These are phyloP conservation scores for Neurospora sp. DNA, from an alignment of 495 filamentous ascomycete species.

Conservation along the genomic window DNA sequence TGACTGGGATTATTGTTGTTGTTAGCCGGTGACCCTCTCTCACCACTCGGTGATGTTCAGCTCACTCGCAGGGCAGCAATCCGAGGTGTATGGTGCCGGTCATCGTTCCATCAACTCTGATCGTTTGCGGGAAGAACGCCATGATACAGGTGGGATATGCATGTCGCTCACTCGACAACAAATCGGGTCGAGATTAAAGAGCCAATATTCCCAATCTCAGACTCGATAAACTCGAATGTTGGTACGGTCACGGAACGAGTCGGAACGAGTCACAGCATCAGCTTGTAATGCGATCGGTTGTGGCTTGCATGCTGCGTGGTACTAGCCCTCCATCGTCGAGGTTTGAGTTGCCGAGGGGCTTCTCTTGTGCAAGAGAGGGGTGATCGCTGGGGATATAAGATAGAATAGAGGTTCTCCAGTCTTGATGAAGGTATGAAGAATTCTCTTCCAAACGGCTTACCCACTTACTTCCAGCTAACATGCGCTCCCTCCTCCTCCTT, in stretches of 20 bases:
- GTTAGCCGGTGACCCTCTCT: too few relatives aligned
- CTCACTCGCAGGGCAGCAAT: background rate
- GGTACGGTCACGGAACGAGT: too few relatives aligned
- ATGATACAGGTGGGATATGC: background rate
- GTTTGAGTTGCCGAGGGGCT: background rate
- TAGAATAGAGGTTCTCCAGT: background rate
- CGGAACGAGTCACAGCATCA: background rate
- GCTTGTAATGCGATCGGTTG: background rate
- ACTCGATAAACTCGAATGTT: background rate
- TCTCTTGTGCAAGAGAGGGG: background rate
- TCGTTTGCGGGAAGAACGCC: background rate
- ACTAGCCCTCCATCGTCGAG: background rate
- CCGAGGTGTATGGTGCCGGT: background rate
- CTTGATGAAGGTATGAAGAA: background rate
- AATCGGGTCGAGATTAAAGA: background rate
- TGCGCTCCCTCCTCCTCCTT: background rate
- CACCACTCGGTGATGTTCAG: background rate
- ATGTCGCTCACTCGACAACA: too few relatives aligned
- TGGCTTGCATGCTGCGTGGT: background rate
- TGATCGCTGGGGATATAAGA: background rate
- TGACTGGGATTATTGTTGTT: background rate
- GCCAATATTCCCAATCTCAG: background rate
- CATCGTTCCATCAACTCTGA: background rate
- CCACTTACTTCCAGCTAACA: background rate
- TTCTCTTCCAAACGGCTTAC: background rate